Conservation (phyloP, 139 green algal species). For the Desmodesmus armatus region DNA sequence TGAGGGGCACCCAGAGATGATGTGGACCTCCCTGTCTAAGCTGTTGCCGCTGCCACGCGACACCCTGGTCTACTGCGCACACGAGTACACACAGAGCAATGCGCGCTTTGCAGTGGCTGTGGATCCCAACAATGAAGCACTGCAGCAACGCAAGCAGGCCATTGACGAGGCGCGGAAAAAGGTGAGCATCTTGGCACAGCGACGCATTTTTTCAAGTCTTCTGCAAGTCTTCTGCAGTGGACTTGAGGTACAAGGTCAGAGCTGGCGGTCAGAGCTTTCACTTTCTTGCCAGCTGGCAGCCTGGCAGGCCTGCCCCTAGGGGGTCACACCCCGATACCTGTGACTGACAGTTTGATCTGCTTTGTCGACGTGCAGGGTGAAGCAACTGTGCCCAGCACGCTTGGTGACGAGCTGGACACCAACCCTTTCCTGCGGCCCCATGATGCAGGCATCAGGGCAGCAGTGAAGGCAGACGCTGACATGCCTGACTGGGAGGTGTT, state of each 20-base stretch:
- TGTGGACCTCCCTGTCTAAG: conserved; percentile 89
- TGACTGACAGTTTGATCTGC: background rate
- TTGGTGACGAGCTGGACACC: conserved; percentile 86
- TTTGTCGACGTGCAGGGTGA: conserved; percentile 54
- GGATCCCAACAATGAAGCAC: conserved; percentile 74
- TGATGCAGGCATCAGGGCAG: conserved; percentile 66
- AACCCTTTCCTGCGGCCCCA: conserved; percentile 92
- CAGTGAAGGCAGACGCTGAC: conserved; percentile 59
- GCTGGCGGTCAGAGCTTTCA: no score
- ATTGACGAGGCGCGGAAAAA: conserved; percentile 70
- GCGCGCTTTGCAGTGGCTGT: conserved; percentile 75
- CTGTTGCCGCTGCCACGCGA: conserved; percentile 74
- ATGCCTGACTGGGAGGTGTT: conserved; percentile 76
- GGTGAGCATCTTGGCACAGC: conserved; percentile 47
- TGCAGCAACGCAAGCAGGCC: conserved; percentile 62
- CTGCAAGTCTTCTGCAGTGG: no score
- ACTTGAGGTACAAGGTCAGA: no score
- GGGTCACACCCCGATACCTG: no score
- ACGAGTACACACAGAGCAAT: conserved; percentile 70
- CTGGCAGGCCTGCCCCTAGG: no score
- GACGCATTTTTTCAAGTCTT: no score
- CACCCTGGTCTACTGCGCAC: conserved; percentile 86
- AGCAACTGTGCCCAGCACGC: conserved; percentile 80
- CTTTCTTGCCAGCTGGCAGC: no score
- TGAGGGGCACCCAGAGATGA: conserved; percentile 82